Evolutionary conservation across 2,329 filamentous ascomycete genomes (phyloP).

Genomic region (Alternaria sp.): DNA sequence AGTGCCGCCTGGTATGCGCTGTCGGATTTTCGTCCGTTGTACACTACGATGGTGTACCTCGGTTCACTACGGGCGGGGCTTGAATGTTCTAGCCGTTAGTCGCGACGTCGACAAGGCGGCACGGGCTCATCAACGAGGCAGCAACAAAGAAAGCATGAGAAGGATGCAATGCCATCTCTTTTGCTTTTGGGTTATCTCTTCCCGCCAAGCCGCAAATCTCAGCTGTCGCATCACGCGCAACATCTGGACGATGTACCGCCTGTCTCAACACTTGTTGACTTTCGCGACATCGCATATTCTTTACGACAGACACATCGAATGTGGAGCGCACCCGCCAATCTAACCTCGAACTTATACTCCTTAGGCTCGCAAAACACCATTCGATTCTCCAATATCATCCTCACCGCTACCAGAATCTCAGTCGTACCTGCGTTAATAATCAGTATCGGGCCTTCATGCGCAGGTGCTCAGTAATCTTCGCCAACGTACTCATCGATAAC

Average conservation of each 20-base stretch:
- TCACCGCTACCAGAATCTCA: background rate
- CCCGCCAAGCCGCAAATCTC: background rate
- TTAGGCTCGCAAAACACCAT: background rate
- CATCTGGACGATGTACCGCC: background rate
- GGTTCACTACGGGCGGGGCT: background rate
- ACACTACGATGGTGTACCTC: background rate
- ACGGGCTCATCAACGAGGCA: background rate
- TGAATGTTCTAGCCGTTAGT: background rate
- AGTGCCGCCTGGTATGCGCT: background rate
- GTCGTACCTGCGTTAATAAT: background rate
- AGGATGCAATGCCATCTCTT: background rate
- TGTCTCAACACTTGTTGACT: background rate
- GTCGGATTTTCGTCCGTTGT: background rate
- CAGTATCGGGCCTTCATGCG: background rate
- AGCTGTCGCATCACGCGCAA: background rate
- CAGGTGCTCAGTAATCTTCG: background rate
- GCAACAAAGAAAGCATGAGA: background rate
- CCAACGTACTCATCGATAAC: constrained; percentile 6
- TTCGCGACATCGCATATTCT: background rate
- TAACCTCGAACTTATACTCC: background rate
- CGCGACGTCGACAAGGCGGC: background rate
- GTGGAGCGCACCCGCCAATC: background rate
- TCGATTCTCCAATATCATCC: background rate
- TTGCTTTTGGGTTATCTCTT: background rate
- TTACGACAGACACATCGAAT: background rate